Evolutionary conservation across 2,329 filamentous ascomycete species (phyloP).

Genomic region (Colletotrichum karsti): DNA sequence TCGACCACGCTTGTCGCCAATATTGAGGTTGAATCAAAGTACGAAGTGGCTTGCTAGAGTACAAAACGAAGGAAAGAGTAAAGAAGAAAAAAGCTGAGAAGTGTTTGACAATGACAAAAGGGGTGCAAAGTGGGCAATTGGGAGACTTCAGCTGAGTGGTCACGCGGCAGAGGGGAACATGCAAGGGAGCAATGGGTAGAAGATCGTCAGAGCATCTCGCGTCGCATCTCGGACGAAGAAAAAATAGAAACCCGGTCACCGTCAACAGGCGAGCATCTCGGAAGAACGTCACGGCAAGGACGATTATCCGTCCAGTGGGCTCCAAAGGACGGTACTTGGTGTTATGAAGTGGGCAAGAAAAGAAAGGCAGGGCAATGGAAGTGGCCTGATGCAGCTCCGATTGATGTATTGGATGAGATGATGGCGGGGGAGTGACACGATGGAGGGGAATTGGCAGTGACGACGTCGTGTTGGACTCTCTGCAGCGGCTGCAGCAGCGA

Average conservation of each 20-base stretch:
- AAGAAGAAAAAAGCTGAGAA: not conserved
- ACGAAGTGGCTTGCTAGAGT: not conserved
- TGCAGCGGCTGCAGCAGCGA: not conserved
- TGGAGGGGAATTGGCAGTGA: slow-evolving; percentile 1
- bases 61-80: not conserved
- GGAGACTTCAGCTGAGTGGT: slow-evolving; percentile 1
- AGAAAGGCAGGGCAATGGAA: slow-evolving; percentile 14
- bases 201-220: slow-evolving; percentile 20
- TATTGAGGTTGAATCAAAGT: not conserved
- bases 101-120: not conserved
- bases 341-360: slow-evolving; percentile 1
- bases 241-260: not conserved
- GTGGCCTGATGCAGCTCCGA: slow-evolving; percentile 28
- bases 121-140: slow-evolving; percentile 5
- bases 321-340: not conserved
- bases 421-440: slow-evolving; percentile 24
- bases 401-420: slow-evolving; percentile 20
- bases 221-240: not conserved
- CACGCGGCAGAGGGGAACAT: slow-evolving; percentile 21
- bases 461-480: not conserved
- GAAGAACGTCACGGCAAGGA: slow-evolving; percentile 19
- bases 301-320: not conserved
- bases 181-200: slow-evolving; percentile 23
- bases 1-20: not conserved
- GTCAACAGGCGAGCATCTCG: not conserved